Percentiles rank a stretch among this genome's conserved stretches.
Conservation (phyloP, 2,329 filamentous ascomycete species). For the Colletotrichum aenigma region DNA sequence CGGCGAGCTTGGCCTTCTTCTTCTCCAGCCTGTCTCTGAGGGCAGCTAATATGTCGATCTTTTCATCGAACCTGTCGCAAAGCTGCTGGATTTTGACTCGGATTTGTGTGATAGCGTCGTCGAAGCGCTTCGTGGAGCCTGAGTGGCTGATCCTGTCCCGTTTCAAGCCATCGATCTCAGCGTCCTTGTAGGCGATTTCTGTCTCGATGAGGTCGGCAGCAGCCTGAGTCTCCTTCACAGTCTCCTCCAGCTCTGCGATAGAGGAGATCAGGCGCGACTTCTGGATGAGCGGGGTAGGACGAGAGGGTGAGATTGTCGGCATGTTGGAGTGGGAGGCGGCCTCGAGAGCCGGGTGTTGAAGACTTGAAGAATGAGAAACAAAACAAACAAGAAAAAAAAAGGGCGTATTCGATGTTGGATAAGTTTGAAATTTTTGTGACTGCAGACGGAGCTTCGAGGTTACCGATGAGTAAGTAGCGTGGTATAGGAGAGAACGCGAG, state of each 20-base stretch:
- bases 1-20: not conserved
- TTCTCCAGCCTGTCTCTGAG: not conserved
- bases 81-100: not conserved
- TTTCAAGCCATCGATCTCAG: not conserved
- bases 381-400: not conserved
- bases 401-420: not conserved
- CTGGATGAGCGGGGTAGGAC: not conserved
- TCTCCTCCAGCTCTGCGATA: not conserved
- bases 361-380: not conserved
- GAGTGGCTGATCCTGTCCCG: not conserved
- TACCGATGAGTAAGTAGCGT: not conserved
- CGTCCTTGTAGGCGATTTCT: constrained; percentile 2
- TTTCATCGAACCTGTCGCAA: not conserved
- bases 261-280: not conserved
- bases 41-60: not conserved
- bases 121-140: not conserved
- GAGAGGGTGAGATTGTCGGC: not conserved
- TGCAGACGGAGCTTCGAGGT: not conserved
- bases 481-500: not conserved
- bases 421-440: not conserved
- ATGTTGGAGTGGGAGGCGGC: not conserved
- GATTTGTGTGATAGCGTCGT: not conserved
- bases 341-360: not conserved
- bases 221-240: not conserved
- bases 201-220: not conserved